Base-by-base conservation (phyloP, 345 rosid genomes). In the Moricandia arvensis region DNA sequence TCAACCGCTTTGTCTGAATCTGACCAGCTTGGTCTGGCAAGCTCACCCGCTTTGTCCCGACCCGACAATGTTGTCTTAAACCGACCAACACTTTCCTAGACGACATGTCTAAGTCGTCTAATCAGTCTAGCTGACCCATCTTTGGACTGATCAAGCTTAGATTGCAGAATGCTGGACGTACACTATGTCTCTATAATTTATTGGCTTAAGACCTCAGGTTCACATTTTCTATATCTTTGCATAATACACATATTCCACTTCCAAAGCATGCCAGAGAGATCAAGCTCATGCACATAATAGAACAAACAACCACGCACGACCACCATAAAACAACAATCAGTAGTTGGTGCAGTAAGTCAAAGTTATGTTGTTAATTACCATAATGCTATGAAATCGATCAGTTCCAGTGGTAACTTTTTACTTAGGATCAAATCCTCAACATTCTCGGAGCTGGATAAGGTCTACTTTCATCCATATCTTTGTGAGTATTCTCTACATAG, bases 361-460 rank as follows among this genome's bases (percentile, higher is more conserved):
- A 58, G 16, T 54, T 18, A 58, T 58, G 35, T 58, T 27, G 62
- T 27, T 58, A 58, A 2, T 27, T 58, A 58, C 62, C 62, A 58
- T 5, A 58, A 58, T 6, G 1, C 9, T 5, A 7, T 27, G 62
- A 5, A 58, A 6, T 11, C 1, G 16, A 2, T 0, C 31, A 24
- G 60, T 1, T 58, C 34, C 17, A 26, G 4, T 27, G 34, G 62
- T 58, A 58, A 2, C 0, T 27, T 5, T 58, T 26, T 58, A 27
- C 62, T 58, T 12, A 2, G 15, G 62, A 58, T 58, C 62, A 58
- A 27, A 34, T 58, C 34, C 59, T 85, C 83, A 60, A 79, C 78
- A 72, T 89, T 81, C 90, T 93, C 2, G 92, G 89, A 54, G 83
- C 66, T 68, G 98, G 98, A 74, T 89, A 93, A 12, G 90, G 89